Conservation (phyloP, 495 filamentous ascomycete species). For the Neurospora tetraspora region DNA sequence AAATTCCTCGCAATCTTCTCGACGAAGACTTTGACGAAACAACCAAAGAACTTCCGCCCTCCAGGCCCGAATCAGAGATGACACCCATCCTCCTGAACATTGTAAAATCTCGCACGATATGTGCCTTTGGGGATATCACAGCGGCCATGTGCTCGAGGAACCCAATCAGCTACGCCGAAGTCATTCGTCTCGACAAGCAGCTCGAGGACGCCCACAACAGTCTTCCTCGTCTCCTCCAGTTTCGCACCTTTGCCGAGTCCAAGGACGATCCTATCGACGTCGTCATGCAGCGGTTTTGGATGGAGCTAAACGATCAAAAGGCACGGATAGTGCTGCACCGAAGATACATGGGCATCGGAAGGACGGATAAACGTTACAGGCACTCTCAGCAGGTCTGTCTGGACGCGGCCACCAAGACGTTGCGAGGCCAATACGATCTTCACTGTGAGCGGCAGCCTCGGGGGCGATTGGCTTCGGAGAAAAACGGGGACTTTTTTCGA, state of each 20-base stretch:
- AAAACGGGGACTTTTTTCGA: conserved; percentile 17
- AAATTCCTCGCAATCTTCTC: conserved; percentile 27
- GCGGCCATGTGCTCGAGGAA: conserved; percentile 12
- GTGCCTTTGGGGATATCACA: conserved; percentile 16
- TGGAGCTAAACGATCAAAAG: conserved; percentile 23
- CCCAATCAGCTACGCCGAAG: conserved; percentile 18
- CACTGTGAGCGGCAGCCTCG: conserved; percentile 24
- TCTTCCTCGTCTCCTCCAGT: conserved; percentile 15
- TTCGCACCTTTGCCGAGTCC: conserved; percentile 11
- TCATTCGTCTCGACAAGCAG: conserved; percentile 21
- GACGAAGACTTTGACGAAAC: conserved; percentile 27
- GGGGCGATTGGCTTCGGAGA: conserved; percentile 18
- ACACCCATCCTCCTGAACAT: conserved; percentile 17
- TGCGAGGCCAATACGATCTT: conserved; percentile 28
- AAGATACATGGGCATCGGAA: conserved; percentile 18
- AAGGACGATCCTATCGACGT: conserved; percentile 19
- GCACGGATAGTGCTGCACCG: conserved; percentile 24
- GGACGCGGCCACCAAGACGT: conserved; percentile 23
- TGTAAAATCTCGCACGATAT: conserved; percentile 16
- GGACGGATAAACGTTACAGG: conserved; percentile 21
- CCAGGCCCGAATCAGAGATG: conserved; percentile 26
- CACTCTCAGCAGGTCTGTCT: conserved; percentile 26
- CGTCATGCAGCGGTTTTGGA: conserved; percentile 25
- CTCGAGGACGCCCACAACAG: conserved; percentile 16
- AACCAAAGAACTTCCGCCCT: conserved; percentile 23